A percentile compares a stretch with the other conserved stretches of the same genome.
phyloP scores from a whole-genome alignment of 2,329 filamentous ascomycete species.

The Cercospora beticola region DNA sequence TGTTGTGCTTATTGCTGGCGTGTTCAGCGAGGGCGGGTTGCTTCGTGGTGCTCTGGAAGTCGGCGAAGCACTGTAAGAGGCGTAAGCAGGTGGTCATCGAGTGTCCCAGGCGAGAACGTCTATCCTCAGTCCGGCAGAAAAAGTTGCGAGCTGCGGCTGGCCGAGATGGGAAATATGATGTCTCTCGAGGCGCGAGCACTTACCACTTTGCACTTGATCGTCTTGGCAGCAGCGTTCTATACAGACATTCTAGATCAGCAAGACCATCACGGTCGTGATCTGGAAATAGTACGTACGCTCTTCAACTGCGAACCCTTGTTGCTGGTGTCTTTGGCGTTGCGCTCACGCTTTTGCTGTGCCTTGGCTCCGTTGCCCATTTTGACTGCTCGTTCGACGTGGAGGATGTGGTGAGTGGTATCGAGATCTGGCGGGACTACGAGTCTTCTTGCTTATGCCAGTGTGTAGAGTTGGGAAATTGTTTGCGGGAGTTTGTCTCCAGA shows the following conservation, averaged over 20 bases:
- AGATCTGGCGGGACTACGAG: not conserved
- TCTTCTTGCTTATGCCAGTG: not conserved
- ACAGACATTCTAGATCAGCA: not conserved
- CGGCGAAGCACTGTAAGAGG: constrained; percentile 63
- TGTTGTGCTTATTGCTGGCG: constrained; percentile 74
- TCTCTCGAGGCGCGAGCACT: not conserved
- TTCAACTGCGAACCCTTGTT: constrained; percentile 39
- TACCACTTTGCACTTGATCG: constrained; percentile 67
- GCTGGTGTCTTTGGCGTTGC: constrained; percentile 61
- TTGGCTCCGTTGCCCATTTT: constrained; percentile 54
- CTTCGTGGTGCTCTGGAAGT: constrained; percentile 76
- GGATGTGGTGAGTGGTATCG: not conserved
- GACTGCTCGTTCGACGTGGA: not conserved
- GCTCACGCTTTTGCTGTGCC: constrained; percentile 70
- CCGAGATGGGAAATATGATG: not conserved
- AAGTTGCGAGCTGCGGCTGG: not conserved
- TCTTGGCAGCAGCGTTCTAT: constrained; percentile 71
- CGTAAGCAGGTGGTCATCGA: not conserved
- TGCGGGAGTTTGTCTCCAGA: constrained; percentile 4
- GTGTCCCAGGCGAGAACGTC: not conserved
- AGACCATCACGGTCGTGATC: constrained; percentile 5
- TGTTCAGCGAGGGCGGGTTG: constrained; percentile 70
- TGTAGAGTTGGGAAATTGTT: not conserved
- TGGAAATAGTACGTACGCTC: constrained; percentile 15
- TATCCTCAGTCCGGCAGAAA: not conserved